Base-by-base conservation (phyloP, 768 basidiomycete species). In the Tulasnella sp. region DNA sequence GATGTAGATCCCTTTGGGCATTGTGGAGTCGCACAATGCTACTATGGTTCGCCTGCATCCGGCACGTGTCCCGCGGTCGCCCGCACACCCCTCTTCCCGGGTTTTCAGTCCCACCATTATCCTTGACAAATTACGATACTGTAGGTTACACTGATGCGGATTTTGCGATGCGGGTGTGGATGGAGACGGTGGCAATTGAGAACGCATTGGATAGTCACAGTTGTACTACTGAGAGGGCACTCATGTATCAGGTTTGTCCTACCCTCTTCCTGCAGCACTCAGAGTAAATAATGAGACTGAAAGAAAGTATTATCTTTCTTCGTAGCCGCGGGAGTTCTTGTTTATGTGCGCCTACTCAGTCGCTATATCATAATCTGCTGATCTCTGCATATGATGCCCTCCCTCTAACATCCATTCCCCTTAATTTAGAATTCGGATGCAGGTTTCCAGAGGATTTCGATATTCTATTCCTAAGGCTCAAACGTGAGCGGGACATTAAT, bases 131-230 rank as follows among this genome's bases (percentile, higher is more conserved):
- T 21, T 5, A 11, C 5, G 27, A 48, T 7, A 4, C 19, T 26
- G 27, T 11, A n/a, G 47, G 27, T 11, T n/a, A 11, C n/a, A 48
- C 11, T n/a, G 19, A 44, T 7, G 56, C 56, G 3, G 47, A 58
- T 27, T 58, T 48, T 38, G 44, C 42, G 7, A 34, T 45, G 26
- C 56, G 56, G 17, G 48, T 44, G 44, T 58, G 47, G 43, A 34
- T 58, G 56, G 56, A 58, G 48, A 58, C 56, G 24, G 32, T 58
- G 13, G 56, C 23, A 17, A 43, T 58, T 19, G 56, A 58, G 56
- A 44, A 58, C 7, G 47, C 47, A n/a, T 19, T 58, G 44, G 19
- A 58, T 45, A 26, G 21, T 42, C 56, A 58, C 24, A 44, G 17
- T 9, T 58, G 56, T 48, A 29, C 17, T 43, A 44, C 42, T 9